Evolutionary conservation across 805 yeast species (phyloP).

Genomic region (Geotrichum ghanense): DNA sequence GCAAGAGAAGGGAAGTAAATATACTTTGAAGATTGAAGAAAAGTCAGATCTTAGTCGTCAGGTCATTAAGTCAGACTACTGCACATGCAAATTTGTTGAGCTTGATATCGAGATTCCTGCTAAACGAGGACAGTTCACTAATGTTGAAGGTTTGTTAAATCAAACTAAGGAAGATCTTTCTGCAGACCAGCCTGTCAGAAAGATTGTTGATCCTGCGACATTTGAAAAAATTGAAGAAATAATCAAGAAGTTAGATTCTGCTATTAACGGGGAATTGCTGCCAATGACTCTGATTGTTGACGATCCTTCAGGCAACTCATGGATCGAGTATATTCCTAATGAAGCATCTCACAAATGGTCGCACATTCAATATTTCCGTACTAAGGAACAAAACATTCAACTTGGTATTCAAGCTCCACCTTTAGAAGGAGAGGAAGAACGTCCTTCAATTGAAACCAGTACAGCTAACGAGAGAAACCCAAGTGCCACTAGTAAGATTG

Average conservation of each 20-base stretch:
- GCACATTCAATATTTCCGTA: slow-evolving; percentile 65
- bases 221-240: slow-evolving; percentile 64
- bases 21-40: slow-evolving; percentile 54
- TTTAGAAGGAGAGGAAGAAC: slow-evolving; percentile 18
- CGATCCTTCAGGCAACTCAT: slow-evolving; percentile 96
- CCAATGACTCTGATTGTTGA: slow-evolving; percentile 75
- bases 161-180: slow-evolving; percentile 78
- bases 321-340: slow-evolving; percentile 83
- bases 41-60: slow-evolving; percentile 76
- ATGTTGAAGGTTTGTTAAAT: slow-evolving; percentile 75
- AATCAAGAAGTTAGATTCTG: slow-evolving; percentile 45
- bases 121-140: slow-evolving; percentile 84
- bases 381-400: slow-evolving; percentile 77
- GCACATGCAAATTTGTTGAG: slow-evolving; percentile 68
- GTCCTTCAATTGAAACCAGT: slow-evolving; percentile 37
- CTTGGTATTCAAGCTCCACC: slow-evolving; percentile 61
- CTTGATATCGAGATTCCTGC: slow-evolving; percentile 93
- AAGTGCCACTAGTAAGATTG: slow-evolving; percentile 18
- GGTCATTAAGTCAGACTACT: slow-evolving; percentile 82
- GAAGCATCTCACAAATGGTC: slow-evolving; percentile 89
- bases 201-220: slow-evolving; percentile 59
- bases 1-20: slow-evolving; percentile 77
- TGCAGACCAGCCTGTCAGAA: slow-evolving; percentile 73
- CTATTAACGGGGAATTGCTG: slow-evolving; percentile 54
- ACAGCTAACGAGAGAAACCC: slow-evolving; percentile 27